Evolutionary conservation across 352 stramenopile genomes (phyloP).

Genomic region (Thalassiosira delicatula): DNA sequence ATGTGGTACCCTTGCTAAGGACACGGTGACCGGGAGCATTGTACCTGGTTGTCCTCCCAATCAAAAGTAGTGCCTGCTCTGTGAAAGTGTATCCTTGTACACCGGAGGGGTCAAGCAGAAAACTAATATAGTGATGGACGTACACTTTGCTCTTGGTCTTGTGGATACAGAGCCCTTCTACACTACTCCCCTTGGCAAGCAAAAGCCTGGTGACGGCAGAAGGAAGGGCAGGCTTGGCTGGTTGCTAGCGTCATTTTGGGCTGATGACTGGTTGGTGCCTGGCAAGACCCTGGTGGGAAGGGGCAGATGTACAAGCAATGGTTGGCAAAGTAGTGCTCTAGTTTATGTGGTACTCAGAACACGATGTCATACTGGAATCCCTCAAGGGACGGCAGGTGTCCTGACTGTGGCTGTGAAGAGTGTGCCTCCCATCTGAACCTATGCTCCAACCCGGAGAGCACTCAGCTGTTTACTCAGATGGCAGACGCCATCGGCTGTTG

Average conservation of each 20-base stretch:
- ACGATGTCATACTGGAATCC: constrained; percentile 1
- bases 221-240: constrained; percentile 2
- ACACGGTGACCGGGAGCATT: neutral
- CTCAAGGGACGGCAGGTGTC: neutral
- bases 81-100: neutral
- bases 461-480: too few relatives aligned
- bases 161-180: neutral
- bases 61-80: neutral
- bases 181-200: neutral
- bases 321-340: neutral
- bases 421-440: too few relatives aligned
- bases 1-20: constrained; percentile 6
- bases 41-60: too few relatives aligned
- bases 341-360: constrained; percentile 3
- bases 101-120: neutral
- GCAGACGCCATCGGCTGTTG: neutral
- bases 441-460: too few relatives aligned
- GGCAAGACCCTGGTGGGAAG: neutral
- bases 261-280: neutral
- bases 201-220: too few relatives aligned
- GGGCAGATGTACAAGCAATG: neutral
- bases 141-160: neutral
- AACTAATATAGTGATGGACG: neutral
- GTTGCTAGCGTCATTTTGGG: neutral
- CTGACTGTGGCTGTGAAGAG: neutral